A percentile compares a stretch with the other conserved stretches of the same genome.
Conservation (phyloP, 192 early-diverging fungal genomes). For the Paraglomus occultum region DNA sequence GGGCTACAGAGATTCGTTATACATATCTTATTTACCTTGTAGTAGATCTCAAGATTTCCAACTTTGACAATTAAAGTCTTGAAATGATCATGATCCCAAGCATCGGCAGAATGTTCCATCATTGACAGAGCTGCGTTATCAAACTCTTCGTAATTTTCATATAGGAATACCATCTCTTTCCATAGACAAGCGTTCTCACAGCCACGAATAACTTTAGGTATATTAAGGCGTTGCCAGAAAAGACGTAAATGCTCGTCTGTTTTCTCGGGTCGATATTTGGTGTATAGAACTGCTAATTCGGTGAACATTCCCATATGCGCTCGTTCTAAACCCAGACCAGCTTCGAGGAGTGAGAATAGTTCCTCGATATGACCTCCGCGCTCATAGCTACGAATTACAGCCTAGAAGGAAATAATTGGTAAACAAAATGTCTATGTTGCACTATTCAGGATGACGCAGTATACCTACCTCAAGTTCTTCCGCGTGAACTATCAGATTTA, state of each 20-base stretch:
- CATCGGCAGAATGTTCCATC: constrained; percentile 92
- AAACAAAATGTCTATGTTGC: neutral
- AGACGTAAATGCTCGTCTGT: constrained; percentile 98
- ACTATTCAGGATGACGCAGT: neutral
- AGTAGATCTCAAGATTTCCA: constrained; percentile 96
- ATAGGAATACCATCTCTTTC: constrained; percentile 97
- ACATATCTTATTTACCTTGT: constrained; percentile 61
- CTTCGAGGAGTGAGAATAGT: constrained; percentile 87
- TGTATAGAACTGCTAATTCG: constrained; percentile 95
- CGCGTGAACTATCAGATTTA: constrained; percentile 94
- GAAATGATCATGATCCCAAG: constrained; percentile 96
- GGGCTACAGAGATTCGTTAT: neutral
- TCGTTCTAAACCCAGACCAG: constrained; percentile 92
- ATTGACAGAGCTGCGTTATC: constrained; percentile 97
- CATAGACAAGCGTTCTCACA: constrained; percentile 93
- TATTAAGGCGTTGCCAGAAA: constrained; percentile 97
- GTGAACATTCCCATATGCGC: constrained; percentile 99
- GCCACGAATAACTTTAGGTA: constrained; percentile 97
- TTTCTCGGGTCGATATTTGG: constrained; percentile 91
- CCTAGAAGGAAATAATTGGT: constrained; percentile 24
- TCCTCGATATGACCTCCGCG: constrained; percentile 86
- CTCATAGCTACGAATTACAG: constrained; percentile 87
- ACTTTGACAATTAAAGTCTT: constrained; percentile 98
- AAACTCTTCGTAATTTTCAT: constrained; percentile 98
- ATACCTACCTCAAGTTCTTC: constrained; percentile 78